Base-by-base conservation (phyloP, 805 yeast species). In the Pachysolen tannophilus region DNA sequence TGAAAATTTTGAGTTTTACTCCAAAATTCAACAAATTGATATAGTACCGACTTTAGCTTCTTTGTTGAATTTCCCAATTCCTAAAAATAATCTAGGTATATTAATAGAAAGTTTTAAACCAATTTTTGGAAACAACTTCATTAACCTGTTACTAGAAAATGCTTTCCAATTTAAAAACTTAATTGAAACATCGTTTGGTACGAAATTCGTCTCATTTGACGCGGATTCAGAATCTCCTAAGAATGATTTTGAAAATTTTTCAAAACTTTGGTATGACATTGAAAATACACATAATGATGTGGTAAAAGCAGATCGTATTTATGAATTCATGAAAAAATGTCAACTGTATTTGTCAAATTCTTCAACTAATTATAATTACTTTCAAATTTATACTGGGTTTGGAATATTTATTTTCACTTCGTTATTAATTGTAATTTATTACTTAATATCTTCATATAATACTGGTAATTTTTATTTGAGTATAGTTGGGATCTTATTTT, bases 11-110 rank as follows among this genome's bases (percentile, higher is more conserved):
- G 47, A 63, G 1, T 90, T 72, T 51, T 75, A 73, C 46, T 42
- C 56, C 1, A 51, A 49, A 23, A 58, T 84, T 21, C 74, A 73
- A 37, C 94, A 83, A 47, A 72, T 81, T 16, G 92, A 82, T 49
- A 45, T 82, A 26, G 86, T 83, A 3, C 87, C 94, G 2, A 74
- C 88, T 0, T 54, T 82, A 28, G 57, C 86, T 2, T 61, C 71
- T 3, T 56, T 82, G 13, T 54, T 82, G 28, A 75, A 80, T 17
- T 56, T 81, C 13, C 79, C 83, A 0, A 70, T 82, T 19, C 92
- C 94, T 1, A 69, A 67, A 34, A 82, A 82, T 49, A 78, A 69
- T 43, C 65, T 87, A 9, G 98, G 98, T 2, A 66, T 80, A 0
- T 47, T 88, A 5, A 70, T 86, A 4, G 61, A 65, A 1, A 72